Percentiles rank a stretch among this genome's conserved stretches.
Evolutionary conservation across 1,284 basidiomycete genomes (phyloP).

Genomic region (Macrocybe sp.): DNA sequence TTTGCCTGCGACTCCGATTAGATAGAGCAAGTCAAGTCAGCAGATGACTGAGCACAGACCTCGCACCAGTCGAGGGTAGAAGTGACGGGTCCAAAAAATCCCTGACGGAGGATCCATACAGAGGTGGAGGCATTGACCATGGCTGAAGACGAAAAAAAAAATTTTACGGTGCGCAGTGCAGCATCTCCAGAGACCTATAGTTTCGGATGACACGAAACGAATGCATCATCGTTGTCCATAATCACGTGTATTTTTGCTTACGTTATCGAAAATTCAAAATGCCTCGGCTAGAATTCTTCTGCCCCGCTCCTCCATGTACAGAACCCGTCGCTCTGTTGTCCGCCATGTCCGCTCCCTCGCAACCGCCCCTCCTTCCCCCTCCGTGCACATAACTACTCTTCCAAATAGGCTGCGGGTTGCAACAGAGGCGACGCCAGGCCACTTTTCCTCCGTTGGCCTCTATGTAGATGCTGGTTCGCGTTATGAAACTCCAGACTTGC

Average conservation of each 20-base stretch:
- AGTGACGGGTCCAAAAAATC: constrained; percentile 59
- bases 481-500: constrained; percentile 77
- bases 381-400: constrained; percentile 72
- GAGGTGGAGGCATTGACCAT: constrained; percentile 14
- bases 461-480: constrained; percentile 93
- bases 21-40: not conserved
- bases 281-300: no score
- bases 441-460: constrained; percentile 92
- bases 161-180: no score
- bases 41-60: constrained; percentile 29
- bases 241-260: no score
- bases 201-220: no score
- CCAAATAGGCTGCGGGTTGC: constrained; percentile 92
- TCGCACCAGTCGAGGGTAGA: constrained; percentile 71
- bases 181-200: no score
- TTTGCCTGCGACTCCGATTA: constrained; percentile 40
- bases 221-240: no score
- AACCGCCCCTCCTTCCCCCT: constrained; percentile 12
- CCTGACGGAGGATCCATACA: constrained; percentile 26
- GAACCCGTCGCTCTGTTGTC: not conserved
- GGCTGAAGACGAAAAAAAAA: constrained; percentile 1
- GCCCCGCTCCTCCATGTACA: no score
- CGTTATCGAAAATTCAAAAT: no score
- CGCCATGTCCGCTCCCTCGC: constrained; percentile 6
- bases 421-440: constrained; percentile 87